Conservation (phyloP, 1,284 basidiomycete species). For the Exobasidium rhododendri region DNA sequence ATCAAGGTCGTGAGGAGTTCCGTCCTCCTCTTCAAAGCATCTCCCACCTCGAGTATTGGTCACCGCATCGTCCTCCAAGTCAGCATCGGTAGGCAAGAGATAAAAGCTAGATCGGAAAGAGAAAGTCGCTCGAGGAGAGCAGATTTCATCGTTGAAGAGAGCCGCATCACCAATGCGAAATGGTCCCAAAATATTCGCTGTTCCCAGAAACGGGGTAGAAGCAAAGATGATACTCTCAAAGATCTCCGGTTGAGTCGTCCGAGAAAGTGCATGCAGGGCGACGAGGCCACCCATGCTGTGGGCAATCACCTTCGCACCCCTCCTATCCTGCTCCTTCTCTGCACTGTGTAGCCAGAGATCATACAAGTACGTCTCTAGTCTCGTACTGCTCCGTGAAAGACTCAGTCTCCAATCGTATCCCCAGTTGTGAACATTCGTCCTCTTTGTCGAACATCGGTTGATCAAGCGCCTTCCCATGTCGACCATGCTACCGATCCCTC, state of each 20-base stretch:
- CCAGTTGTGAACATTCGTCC: slow-evolving; percentile 40
- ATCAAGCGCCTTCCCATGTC: slow-evolving; percentile 47
- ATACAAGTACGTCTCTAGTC: slow-evolving; percentile 18
- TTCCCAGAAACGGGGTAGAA: slow-evolving; percentile 50
- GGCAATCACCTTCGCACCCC: slow-evolving; percentile 52
- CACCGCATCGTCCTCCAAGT: background rate
- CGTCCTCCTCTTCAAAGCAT: slow-evolving; percentile 32
- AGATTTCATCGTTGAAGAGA: slow-evolving; percentile 46
- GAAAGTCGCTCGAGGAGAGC: slow-evolving; percentile 48
- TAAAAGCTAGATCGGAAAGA: slow-evolving; percentile 52
- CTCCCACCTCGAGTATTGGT: slow-evolving; percentile 2
- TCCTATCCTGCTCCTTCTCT: slow-evolving; percentile 18
- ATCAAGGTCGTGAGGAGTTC: slow-evolving; percentile 29
- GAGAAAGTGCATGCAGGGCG: slow-evolving; percentile 49
- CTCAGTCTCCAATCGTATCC: slow-evolving; percentile 54
- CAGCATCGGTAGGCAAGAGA: slow-evolving; percentile 39
- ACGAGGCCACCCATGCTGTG: slow-evolving; percentile 56
- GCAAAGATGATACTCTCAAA: slow-evolving; percentile 52
- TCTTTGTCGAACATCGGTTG: slow-evolving; percentile 22
- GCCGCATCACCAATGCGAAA: slow-evolving; percentile 51
- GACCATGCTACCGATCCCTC: slow-evolving; percentile 42
- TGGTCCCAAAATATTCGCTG: slow-evolving; percentile 53
- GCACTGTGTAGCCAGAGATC: slow-evolving; percentile 35
- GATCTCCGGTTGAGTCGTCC: slow-evolving; percentile 42
- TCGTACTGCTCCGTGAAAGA: slow-evolving; percentile 21